Evolutionary conservation across 2,329 filamentous ascomycete genomes (phyloP), one percentile per base, ranked within the genome.

Genomic region (Penicillium sp.): DNA sequence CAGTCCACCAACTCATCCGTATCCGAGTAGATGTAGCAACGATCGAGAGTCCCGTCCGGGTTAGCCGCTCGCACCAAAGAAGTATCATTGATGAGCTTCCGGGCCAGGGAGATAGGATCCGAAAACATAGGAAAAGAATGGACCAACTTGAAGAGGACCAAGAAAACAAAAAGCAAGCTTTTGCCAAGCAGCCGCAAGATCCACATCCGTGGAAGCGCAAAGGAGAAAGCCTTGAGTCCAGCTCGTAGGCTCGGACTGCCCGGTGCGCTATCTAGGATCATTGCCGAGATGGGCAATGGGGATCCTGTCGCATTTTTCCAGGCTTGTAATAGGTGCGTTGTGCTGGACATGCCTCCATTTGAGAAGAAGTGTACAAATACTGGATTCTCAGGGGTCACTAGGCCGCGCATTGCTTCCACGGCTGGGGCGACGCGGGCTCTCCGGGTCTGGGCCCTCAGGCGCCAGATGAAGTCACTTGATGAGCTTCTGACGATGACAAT

Each of bases 361-460:
- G 74, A 77, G 62, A 77, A 78, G 48, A 72, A 62, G 59, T 78
- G 75, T 8, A 77, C 54, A 28, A 73, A 65, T 9, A 66, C 59
- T 6, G 66, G 57, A 62, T 56, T 56, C 44, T 60, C 50, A 22
- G 59, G 52, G 53, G 50, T 49, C 38, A 53, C 55, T 39, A 45
- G 62, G 28, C 52, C 49, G 41, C 57, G 62, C 15, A 74, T 59
- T 19, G 64, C 64, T 13, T 67, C 59, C 9, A 72, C 59, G 8
- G 65, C 66, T 1, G 72, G 67, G 10, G 57, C 53, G 34, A 71
- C 53, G 26, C 64, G 64, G 15, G 54, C 51, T 40, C 53, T 53
- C 22, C 66, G 64, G 5, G 49, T 45, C 15, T 57, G 53, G 6
- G 59, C 55, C 13, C 34, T 21, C 6, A 56, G 53, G 19, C 53